These are phyloP conservation scores for Primulina eburnea DNA, from an alignment of 257 asterid species.

Conservation along the genomic window DNA sequence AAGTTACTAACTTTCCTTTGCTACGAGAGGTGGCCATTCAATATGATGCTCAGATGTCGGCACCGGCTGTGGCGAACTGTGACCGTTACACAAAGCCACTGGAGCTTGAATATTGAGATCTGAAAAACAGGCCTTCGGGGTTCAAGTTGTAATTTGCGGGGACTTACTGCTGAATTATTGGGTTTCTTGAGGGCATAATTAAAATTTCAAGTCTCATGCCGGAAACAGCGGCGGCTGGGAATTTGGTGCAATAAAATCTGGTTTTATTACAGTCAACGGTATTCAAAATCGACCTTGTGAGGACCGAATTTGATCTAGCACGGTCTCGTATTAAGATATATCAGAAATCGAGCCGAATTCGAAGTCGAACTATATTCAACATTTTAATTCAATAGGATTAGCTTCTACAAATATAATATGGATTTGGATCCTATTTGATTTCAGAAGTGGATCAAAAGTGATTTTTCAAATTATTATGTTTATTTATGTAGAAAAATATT, in stretches of 20 bases:
- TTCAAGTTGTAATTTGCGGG: constrained; percentile 23
- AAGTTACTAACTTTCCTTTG: constrained; percentile 43
- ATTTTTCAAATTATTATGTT: too few relatives aligned
- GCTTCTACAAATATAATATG: too few relatives aligned
- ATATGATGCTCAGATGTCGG: constrained; percentile 17
- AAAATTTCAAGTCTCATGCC: constrained; percentile 5
- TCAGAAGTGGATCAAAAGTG: too few relatives aligned
- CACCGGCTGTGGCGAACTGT: constrained; percentile 23
- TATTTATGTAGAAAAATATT: too few relatives aligned
- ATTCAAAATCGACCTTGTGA: neutral
- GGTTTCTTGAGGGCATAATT: constrained; percentile 16
- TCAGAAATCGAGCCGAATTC: too few relatives aligned
- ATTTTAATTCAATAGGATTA: too few relatives aligned
- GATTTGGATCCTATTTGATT: too few relatives aligned
- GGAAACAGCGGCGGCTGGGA: constrained; percentile 34
- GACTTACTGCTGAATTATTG: constrained; percentile 3
- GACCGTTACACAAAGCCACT: constrained; percentile 32
- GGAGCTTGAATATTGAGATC: constrained; percentile 38
- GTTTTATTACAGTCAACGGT: neutral
- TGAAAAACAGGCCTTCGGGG: constrained; percentile 25
- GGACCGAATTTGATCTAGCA: neutral
- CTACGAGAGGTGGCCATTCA: constrained; percentile 39
- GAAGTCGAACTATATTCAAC: too few relatives aligned
- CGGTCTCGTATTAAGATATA: too few relatives aligned
- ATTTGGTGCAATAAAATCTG: neutral